Evolutionary conservation across 75 land plant species (phyloP), one percentile per base, ranked within the genome.

Genomic region (Selaginella moellendorffii): DNA sequence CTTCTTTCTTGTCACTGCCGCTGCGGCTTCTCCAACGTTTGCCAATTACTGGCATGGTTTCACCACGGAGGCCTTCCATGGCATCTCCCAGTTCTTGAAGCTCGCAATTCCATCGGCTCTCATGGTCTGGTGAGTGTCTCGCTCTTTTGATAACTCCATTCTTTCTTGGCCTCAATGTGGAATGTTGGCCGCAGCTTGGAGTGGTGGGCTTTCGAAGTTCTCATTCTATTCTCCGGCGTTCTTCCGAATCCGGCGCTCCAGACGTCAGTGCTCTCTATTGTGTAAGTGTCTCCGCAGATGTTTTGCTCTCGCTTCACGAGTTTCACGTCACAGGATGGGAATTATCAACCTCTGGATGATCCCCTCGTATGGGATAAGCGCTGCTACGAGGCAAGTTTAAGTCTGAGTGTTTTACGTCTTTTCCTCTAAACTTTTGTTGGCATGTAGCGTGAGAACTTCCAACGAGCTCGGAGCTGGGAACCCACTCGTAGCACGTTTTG

Each of bases 401-500:
- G 5, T 28, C 56, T 8, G 0, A n/a, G n/a, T n/a, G n/a, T n/a
- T n/a, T n/a, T 20, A 29, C 5, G 2, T 14, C 30, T 10, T 22
- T 59, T 26, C n/a, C 5, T 28, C 0, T 0, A 9, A 24, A 0
- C 24, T 31, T 17, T 52, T 24, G 23, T 65, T 54, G 12, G 68
- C 79, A 82, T 71, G 79, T 79, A 1, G 82, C 29, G 82, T 80
- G 22, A 56, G 90, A 62, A 82, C 84, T 1, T 54, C 75, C 29
- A 82, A 83, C 31, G 86, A 84, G 71, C 74, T 84, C 12, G 87
- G 87, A 0, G 87, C 85, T n/a, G 80, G 80, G 2, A 68, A 84
- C 25, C 84, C 87, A 0, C 79, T 69, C 53, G 60, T 84, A 12
- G 80, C 85, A 42, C 31, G 71, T 63, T 56, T 65, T 29, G 82